Base-by-base conservation (phyloP, 352 stramenopile species). In the Thraustochytrium striatum region DNA sequence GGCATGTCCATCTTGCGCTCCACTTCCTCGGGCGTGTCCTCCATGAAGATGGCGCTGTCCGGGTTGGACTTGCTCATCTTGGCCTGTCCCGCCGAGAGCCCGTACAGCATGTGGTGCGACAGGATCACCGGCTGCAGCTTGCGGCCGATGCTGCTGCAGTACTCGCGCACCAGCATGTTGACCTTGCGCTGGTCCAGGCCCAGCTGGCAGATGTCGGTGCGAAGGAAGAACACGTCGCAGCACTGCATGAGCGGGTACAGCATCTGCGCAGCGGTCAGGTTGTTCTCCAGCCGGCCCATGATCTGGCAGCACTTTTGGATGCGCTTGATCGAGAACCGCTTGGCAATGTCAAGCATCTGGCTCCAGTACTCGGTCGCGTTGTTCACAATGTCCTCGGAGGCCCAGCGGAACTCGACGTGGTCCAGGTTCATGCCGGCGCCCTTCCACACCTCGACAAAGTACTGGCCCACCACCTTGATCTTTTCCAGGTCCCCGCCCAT, bases 1-100 rank as follows among this genome's bases (percentile, higher is more conserved):
- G 5, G 95, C 95, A 98, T 98, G 82, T 97, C 97, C 78, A 99
- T 95, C 88, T 99, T 99, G 81, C 89, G 91, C 83, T 96, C 94
- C 38, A 97, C 93, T 83, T 97, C 92, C 57, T 94, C 92, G 1
- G 84, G 87, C 1, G 90, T 89, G 85, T 98, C 95, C 83, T 99
- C 96, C 96, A 99, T 99, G 85, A 99, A 99, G 80, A 99, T 97
- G 25, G 92, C 92, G 39, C 65, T 84, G 88, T 98, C 95, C 3
- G 95, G 95, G 89, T 99, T 94, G 78, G 91, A 98, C 87, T 99
- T 99, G 78, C 89, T 97, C 96, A 99, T 99, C 87, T 99, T 99
- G 83, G 98, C 94, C 85, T 99, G 95, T 3, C 96, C 96, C 78
- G 97, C 89, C 86, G 98, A 98, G 32, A 99, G 86, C 25, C 96